Evolutionary conservation across 176 grass and related monocot species (phyloP).

Genomic region (Eremochloa ophiuroides): DNA sequence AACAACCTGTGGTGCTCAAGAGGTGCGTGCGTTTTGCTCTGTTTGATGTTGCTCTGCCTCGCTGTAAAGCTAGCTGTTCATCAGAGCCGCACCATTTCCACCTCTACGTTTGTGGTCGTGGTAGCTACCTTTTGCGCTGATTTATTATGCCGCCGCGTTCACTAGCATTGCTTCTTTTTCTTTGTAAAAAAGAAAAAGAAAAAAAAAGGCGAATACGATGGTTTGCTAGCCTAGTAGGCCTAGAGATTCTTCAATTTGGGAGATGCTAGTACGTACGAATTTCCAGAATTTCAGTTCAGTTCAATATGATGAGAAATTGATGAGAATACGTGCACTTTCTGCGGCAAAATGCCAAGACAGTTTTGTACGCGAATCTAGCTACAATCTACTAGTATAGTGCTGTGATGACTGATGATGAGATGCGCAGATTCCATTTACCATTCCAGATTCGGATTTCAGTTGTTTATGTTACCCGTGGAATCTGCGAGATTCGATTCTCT

Average conservation of each 20-base stretch:
- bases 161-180: not conserved
- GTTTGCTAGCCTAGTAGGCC: not conserved
- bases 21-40: conserved; percentile 43
- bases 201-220: not conserved
- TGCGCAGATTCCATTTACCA: not conserved
- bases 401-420: too few species aligned
- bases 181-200: not conserved
- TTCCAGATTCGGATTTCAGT: too few species aligned
- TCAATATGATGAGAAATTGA: too few species aligned
- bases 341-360: not conserved
- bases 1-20: conserved; percentile 31
- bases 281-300: not conserved
- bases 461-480: not conserved
- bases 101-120: not conserved
- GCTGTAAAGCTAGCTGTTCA: not conserved
- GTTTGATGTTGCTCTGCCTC: accelerated
- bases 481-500: not conserved
- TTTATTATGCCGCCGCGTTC: not conserved
- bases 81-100: not conserved
- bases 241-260: not conserved
- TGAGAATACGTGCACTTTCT: not conserved
- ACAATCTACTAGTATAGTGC: not conserved
- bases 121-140: not conserved
- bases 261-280: not conserved
- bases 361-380: not conserved